Conservation (phyloP, 805 yeast genomes). For the Yarrowia sp. region DNA sequence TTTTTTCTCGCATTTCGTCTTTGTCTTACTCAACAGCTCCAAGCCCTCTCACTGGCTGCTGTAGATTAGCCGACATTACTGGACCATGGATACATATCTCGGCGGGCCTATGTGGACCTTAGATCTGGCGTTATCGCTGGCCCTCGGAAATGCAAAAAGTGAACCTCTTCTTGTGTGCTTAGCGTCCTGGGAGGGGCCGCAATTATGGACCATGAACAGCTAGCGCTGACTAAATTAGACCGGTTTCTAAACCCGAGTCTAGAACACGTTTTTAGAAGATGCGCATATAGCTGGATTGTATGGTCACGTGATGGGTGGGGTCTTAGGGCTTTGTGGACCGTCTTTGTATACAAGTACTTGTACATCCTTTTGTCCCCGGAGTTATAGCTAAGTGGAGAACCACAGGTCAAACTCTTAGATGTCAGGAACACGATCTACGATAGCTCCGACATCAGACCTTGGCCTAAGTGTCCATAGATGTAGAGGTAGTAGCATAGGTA, state of each 20-base stretch:
- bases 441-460: too few relatives aligned
- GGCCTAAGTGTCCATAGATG: too few relatives aligned
- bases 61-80: constrained; percentile 4
- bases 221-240: constrained; percentile 1
- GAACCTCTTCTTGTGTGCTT: too few relatives aligned
- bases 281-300: background rate
- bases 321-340: background rate
- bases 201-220: too few relatives aligned
- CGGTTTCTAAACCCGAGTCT: constrained; percentile 28
- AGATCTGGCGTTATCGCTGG: constrained; percentile 8
- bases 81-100: too few relatives aligned
- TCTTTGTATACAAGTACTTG: background rate
- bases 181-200: too few relatives aligned
- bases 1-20: background rate
- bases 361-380: background rate
- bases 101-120: background rate
- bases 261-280: constrained; percentile 12
- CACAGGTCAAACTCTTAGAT: too few relatives aligned
- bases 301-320: background rate
- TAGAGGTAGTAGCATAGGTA: too few relatives aligned
- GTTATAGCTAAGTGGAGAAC: background rate
- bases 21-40: constrained; percentile 1
- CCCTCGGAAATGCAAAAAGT: constrained; percentile 9
- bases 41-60: background rate
- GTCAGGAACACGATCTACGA: too few relatives aligned